phyloP scores from a whole-genome alignment of 768 basidiomycete genomes.

The Dentipellis sp. region DNA sequence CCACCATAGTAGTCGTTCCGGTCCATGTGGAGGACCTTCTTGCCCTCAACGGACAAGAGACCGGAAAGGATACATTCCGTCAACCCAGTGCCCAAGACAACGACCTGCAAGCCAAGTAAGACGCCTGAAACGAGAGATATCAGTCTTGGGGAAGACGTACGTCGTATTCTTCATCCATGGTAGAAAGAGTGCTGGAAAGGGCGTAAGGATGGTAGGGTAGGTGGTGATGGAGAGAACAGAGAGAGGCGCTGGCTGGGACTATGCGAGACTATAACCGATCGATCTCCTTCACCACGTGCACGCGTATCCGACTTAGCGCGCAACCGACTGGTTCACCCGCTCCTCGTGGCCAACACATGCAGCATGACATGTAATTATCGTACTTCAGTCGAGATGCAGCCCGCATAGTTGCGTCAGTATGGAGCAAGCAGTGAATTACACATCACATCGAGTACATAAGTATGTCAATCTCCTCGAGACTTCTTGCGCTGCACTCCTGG shows the following conservation, averaged over 20 bases:
- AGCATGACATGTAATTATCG: constrained; percentile 2
- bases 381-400: background rate
- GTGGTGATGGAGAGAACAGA: constrained; percentile 7
- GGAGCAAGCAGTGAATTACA: no score
- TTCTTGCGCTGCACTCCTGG: no score
- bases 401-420: background rate
- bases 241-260: background rate
- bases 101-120: constrained; percentile 40
- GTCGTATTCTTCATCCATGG: constrained; percentile 99
- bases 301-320: background rate
- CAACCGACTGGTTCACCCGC: background rate
- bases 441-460: no score
- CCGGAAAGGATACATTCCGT: constrained; percentile 99
- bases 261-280: background rate
- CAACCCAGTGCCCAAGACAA: constrained; percentile 92
- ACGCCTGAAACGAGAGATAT: background rate
- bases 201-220: constrained; percentile 17
- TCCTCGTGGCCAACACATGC: background rate
- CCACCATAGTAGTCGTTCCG: constrained; percentile 99
- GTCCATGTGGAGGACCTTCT: constrained; percentile 99
- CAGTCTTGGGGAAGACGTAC: constrained; percentile 32
- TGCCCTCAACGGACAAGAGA: constrained; percentile 96
- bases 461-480: no score
- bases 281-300: background rate
- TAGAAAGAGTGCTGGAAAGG: constrained; percentile 17